Evolutionary conservation across 2,329 filamentous ascomycete species (phyloP), one percentile per base, ranked within the genome.

Genomic region (Fulvia fulva): DNA sequence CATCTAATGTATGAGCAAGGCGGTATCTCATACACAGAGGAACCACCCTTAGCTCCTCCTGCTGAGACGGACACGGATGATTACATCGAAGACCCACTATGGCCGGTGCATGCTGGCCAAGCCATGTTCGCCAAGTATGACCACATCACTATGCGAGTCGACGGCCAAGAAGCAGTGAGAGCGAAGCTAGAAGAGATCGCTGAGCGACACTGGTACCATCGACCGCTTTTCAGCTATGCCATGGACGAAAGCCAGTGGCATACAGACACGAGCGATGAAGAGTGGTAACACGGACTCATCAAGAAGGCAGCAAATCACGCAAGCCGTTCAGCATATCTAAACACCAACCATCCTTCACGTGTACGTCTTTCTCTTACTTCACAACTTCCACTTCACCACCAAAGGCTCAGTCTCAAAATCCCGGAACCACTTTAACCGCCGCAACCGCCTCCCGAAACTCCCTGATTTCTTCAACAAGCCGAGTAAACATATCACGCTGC

Each of bases 241-340:
- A 67, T 71, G 65, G 69, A 71, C 55, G 69, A 71, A 32, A 53
- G 19, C 19, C 19, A 67, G 2, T 71, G 69, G 69, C 65, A 71
- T 59, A 71, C 69, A 5, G 69, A 71, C 55, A 71, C 69, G 26
- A 68, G 64, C 53, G 68, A 69, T 51, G 69, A 71, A 55, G 69
- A 70, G 45, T 70, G 61, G 74, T 75, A 53, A 45, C 34, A 41
- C 16, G 34, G n/a, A 16, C 16, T 16, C 4, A n/a, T 2, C 34
- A n/a, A 41, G 34, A 41, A 41, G 28, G 34, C 34, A 41, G 34
- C 12, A 41, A n/a, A 6, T n/a, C 12, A n/a, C 12, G 16, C 12
- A 12, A 41, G n/a, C 28, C 11, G 28, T 11, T 6, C 11, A 30
- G 28, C 28, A 30, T 30, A 30, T 5, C 28, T 5, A 5, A 30